Conservation (phyloP, 352 stramenopile genomes). For the Elongisporangium prolatum region DNA sequence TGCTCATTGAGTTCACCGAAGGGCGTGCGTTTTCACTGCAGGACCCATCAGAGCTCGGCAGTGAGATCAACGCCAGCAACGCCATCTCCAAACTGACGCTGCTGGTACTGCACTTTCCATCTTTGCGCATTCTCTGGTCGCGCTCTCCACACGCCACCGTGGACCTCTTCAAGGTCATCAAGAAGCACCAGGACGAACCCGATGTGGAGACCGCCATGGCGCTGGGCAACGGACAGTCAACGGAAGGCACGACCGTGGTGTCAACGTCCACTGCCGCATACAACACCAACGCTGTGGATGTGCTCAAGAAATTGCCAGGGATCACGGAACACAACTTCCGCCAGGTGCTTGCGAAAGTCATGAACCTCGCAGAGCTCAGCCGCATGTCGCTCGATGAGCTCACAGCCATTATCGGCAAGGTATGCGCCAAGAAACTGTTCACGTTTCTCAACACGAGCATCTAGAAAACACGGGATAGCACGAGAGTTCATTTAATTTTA, state of each 20-base stretch:
- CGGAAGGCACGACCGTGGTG: constrained; percentile 34
- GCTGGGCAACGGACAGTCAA: constrained; percentile 53
- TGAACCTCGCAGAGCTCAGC: constrained; percentile 75
- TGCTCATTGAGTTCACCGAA: constrained; percentile 96
- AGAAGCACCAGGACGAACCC: constrained; percentile 80
- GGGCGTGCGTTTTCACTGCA: constrained; percentile 86
- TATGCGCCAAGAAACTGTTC: constrained; percentile 72
- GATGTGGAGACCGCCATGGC: constrained; percentile 68
- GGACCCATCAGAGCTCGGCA: constrained; percentile 84
- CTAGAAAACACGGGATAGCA: constrained; percentile 13
- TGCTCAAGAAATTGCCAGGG: constrained; percentile 95
- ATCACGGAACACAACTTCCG: constrained; percentile 93
- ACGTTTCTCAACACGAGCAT: constrained; percentile 73
- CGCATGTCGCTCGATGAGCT: constrained; percentile 58
- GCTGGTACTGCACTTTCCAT: constrained; percentile 93
- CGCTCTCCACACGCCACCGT: constrained; percentile 89
- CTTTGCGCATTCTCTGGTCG: constrained; percentile 95
- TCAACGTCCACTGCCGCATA: constrained; percentile 20
- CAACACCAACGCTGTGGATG: constrained; percentile 91
- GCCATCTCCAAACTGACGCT: constrained; percentile 95
- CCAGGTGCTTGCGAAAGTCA: constrained; percentile 62
- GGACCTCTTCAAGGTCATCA: constrained; percentile 80
- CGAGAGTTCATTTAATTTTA: constrained; percentile 2
- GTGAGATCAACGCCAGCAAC: constrained; percentile 91
- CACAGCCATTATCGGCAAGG: constrained; percentile 61